A percentile compares a stretch with the other conserved stretches of the same genome.
phyloP scores from a whole-genome alignment of 129 eudicot genomes.

The Arctium minus region DNA sequence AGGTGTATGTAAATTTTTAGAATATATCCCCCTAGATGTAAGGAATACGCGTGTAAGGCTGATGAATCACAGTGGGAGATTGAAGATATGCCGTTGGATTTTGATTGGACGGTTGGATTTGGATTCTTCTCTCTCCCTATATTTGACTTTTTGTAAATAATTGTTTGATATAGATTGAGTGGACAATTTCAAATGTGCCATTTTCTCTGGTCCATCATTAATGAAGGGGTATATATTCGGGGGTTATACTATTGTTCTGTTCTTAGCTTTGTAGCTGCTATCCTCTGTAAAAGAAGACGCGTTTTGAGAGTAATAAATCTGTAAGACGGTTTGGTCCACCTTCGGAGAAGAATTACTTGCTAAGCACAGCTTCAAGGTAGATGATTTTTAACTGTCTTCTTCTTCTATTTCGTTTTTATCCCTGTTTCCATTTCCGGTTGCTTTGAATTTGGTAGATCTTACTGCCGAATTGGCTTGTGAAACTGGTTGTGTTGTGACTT shows the following conservation, averaged over 20 bases:
- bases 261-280: slow-evolving; percentile 22
- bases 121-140: background rate
- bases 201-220: background rate
- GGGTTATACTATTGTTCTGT: slow-evolving; percentile 6
- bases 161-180: slow-evolving; percentile 24
- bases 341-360: slow-evolving; percentile 42
- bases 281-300: slow-evolving; percentile 18
- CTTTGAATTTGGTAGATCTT: background rate
- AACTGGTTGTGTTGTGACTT: background rate
- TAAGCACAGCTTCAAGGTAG: slow-evolving; percentile 33
- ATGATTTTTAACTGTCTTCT: background rate
- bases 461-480: background rate
- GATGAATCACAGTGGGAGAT: background rate
- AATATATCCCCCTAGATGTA: slow-evolving; percentile 18
- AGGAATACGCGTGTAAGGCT: slow-evolving; percentile 25
- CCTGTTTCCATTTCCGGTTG: background rate
- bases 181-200: slow-evolving; percentile 28
- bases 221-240: slow-evolving; percentile 11
- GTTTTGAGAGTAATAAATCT: slow-evolving; percentile 6
- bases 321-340: background rate
- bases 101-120: slow-evolving; percentile 18
- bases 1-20: slow-evolving; percentile 3
- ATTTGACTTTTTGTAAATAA: slow-evolving; percentile 25
- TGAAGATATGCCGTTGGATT: slow-evolving; percentile 14
- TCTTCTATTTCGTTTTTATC: background rate